A percentile compares a stretch with the other conserved stretches of the same genome.
phyloP scores from a whole-genome alignment of 257 asterid species.

The Nicotiana undulata region DNA sequence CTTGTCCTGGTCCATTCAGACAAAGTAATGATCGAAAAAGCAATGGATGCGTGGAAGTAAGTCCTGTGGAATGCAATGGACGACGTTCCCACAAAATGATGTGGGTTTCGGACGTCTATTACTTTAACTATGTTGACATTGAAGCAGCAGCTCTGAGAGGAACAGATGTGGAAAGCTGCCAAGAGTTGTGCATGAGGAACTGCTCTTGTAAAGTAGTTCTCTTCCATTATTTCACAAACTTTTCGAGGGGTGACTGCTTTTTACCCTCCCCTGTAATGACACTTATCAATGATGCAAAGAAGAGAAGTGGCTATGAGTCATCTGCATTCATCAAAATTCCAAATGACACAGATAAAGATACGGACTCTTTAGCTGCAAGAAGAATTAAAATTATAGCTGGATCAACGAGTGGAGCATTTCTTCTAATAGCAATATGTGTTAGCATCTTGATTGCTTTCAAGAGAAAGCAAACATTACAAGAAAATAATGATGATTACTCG shows the following conservation, averaged over 20 bases:
- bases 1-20: constrained; percentile 28
- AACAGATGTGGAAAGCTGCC: constrained; percentile 20
- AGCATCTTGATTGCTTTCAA: background rate
- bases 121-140: constrained; percentile 15
- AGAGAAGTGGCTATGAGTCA: constrained; percentile 12
- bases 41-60: constrained; percentile 34
- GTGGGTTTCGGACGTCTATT: constrained; percentile 20
- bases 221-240: constrained; percentile 15
- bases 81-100: constrained; percentile 19
- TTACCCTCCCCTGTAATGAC: constrained; percentile 30
- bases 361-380: background rate
- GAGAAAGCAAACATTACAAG: constrained; percentile 2
- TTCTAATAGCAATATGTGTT: background rate
- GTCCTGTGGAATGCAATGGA: constrained; percentile 22
- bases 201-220: constrained; percentile 43
- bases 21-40: constrained; percentile 16
- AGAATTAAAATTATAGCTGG: constrained; percentile 1
- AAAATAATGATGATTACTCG: constrained; percentile 16
- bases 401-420: background rate
- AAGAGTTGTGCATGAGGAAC: constrained; percentile 25
- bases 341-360: background rate
- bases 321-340: constrained; percentile 18
- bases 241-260: constrained; percentile 29
- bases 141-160: constrained; percentile 1
- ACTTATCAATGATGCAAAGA: constrained; percentile 19